Percentiles rank a stretch among this genome's conserved stretches.
These are phyloP conservation scores for Panaeolus papilionaceus DNA, from an alignment of 768 basidiomycete genomes.

Conservation along the genomic window DNA sequence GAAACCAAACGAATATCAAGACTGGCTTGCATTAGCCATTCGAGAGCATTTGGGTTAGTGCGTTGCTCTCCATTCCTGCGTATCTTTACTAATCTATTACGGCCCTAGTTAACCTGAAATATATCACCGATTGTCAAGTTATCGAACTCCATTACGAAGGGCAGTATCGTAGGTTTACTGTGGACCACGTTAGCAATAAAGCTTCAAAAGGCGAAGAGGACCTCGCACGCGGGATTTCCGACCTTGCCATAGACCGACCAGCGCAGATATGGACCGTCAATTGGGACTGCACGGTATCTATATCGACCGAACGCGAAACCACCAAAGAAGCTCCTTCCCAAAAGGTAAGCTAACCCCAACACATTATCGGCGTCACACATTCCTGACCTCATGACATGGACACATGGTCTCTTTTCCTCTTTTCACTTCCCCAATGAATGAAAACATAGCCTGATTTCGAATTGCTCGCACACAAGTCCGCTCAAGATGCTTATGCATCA, in stretches of 20 bases:
- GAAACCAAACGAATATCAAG: conserved; percentile 41
- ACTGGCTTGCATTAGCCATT: conserved; percentile 74
- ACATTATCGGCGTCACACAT: conserved; percentile 15
- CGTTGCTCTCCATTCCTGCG: conserved; percentile 17
- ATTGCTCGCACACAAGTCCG: conserved; percentile 47
- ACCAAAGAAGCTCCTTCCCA: conserved; percentile 33
- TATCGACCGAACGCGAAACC: conserved; percentile 39
- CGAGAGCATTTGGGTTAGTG: conserved; percentile 72
- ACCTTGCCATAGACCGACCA: conserved; percentile 48
- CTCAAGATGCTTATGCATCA: conserved; percentile 70
- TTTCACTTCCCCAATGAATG: conserved; percentile 15
- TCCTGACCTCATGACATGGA: conserved; percentile 23
- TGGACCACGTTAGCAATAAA: conserved; percentile 36
- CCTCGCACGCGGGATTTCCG: conserved; percentile 47
- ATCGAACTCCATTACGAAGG: conserved; percentile 73
- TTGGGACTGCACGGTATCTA: conserved; percentile 70
- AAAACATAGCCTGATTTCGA: conserved; percentile 50
- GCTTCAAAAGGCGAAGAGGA: conserved; percentile 28
- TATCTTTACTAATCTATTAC: conserved; percentile 21
- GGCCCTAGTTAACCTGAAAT: conserved; percentile 73
- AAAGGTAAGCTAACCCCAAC: conserved; percentile 45
- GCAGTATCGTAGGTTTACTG: conserved; percentile 56
- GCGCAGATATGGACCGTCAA: conserved; percentile 62
- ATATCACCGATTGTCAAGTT: conserved; percentile 64
- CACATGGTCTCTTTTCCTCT: conserved; percentile 16